Percentiles rank a stretch among this genome's conserved stretches.
phyloP scores from a whole-genome alignment of 2,329 filamentous ascomycete genomes.

The Biscogniauxia sp. region DNA sequence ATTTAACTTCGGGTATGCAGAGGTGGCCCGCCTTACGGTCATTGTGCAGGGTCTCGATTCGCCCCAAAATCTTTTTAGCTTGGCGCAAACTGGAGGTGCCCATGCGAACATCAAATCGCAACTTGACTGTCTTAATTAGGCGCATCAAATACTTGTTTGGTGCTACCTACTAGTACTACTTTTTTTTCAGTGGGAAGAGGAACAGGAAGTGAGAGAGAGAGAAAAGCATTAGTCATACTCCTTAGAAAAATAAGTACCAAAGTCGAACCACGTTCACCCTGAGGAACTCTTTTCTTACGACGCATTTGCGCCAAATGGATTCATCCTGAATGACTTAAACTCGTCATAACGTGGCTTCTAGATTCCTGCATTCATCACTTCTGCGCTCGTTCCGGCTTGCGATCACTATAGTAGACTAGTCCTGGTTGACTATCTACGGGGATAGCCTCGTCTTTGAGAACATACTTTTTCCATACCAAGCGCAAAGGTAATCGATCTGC shows the following conservation, averaged over 20 bases:
- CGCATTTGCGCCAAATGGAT: too few relatives aligned
- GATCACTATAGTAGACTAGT: not conserved
- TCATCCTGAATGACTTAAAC: too few relatives aligned
- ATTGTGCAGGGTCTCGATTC: constrained; percentile 10
- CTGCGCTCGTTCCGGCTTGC: too few relatives aligned
- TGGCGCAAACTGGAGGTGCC: constrained; percentile 7
- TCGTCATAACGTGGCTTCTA: too few relatives aligned
- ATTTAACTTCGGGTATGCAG: constrained; percentile 1
- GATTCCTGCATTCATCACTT: too few relatives aligned
- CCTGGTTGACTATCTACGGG: not conserved
- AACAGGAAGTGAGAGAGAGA: not conserved
- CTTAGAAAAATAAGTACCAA: not conserved
- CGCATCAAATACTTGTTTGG: not conserved
- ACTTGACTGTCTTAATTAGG: not conserved
- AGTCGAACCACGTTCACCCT: not conserved
- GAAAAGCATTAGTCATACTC: not conserved
- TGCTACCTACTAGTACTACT: too few relatives aligned
- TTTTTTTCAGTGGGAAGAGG: not conserved
- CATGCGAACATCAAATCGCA: constrained; percentile 1
- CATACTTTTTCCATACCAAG: constrained; percentile 1
- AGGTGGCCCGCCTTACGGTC: constrained; percentile 6
- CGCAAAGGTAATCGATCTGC: not conserved
- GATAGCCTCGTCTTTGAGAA: not conserved
- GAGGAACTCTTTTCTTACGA: not conserved
- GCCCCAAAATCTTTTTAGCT: constrained; percentile 8